Conservation (phyloP, 805 yeast species). For the Lipomyces sp. region DNA sequence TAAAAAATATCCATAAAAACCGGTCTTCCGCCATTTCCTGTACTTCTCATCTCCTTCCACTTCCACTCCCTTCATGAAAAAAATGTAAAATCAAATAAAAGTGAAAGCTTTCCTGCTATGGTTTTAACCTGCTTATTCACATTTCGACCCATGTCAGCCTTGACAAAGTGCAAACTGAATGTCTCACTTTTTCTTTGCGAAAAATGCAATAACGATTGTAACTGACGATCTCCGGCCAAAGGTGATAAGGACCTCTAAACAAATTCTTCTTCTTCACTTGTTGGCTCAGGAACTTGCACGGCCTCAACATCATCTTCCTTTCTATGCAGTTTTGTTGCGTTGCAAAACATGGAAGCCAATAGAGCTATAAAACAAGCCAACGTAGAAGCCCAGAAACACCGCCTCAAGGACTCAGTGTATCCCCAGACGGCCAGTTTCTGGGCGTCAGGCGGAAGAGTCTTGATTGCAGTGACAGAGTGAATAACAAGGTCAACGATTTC, state of each 20-base stretch:
- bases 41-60: too few relatives aligned
- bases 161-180: too few relatives aligned
- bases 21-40: too few relatives aligned
- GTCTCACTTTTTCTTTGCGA: background rate
- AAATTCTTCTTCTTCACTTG: constrained; percentile 23
- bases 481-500: constrained; percentile 43
- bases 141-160: too few relatives aligned
- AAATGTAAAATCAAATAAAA: too few relatives aligned
- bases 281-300: too few relatives aligned
- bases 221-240: too few relatives aligned
- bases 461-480: constrained; percentile 50
- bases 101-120: too few relatives aligned
- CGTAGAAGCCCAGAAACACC: constrained; percentile 42
- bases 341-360: constrained; percentile 22
- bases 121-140: too few relatives aligned
- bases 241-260: background rate
- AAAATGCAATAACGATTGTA: background rate
- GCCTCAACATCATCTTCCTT: constrained; percentile 27
- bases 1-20: too few relatives aligned
- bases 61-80: too few relatives aligned
- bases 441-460: constrained; percentile 46
- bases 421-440: constrained; percentile 43
- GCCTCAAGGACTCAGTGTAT: constrained; percentile 49
- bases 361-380: constrained; percentile 16
- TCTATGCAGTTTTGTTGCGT: constrained; percentile 15